phyloP scores from a whole-genome alignment of 352 stramenopile species.

The Phytophthora pseudosyringae region DNA sequence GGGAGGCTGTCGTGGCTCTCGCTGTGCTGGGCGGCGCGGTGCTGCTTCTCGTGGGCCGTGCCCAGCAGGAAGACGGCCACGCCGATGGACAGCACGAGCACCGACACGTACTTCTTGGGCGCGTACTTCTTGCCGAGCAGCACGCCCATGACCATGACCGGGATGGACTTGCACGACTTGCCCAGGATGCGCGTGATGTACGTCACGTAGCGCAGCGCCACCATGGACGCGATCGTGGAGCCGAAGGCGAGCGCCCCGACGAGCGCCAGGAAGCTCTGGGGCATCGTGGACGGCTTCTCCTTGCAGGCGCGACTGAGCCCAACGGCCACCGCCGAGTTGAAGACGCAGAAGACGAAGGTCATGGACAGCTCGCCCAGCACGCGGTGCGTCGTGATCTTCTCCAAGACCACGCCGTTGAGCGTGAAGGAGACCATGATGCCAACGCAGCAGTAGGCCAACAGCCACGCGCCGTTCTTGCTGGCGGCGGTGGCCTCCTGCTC shows the following conservation, averaged over 20 bases:
- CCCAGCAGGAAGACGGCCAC: constrained; percentile 82
- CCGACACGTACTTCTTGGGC: constrained; percentile 85
- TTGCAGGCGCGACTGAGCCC: constrained; percentile 63
- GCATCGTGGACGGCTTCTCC: constrained; percentile 78
- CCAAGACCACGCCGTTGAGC: constrained; percentile 80
- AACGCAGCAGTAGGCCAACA: constrained; percentile 79
- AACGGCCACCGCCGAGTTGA: constrained; percentile 74
- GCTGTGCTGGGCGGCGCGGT: constrained; percentile 48
- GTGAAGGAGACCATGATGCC: constrained; percentile 89
- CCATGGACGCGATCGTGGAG: constrained; percentile 85
- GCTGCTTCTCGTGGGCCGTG: constrained; percentile 75
- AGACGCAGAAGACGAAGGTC: constrained; percentile 84
- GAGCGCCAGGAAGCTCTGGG: constrained; percentile 65
- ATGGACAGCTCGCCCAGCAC: constrained; percentile 84
- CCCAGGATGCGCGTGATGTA: constrained; percentile 88
- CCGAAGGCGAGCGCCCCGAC: constrained; percentile 77
- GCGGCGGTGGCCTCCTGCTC: constrained; percentile 14
- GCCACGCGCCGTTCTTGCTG: constrained; percentile 55
- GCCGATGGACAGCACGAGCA: constrained; percentile 72
- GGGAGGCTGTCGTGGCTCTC: constrained; percentile 48
- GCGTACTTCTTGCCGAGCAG: constrained; percentile 81
- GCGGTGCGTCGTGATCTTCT: constrained; percentile 87
- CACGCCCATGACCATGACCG: constrained; percentile 83
- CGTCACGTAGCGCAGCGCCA: constrained; percentile 83
- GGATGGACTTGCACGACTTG: constrained; percentile 91